Evolutionary conservation across 2,329 filamentous ascomycete species (phyloP).

Genomic region (Purpureocillium lavendulum): DNA sequence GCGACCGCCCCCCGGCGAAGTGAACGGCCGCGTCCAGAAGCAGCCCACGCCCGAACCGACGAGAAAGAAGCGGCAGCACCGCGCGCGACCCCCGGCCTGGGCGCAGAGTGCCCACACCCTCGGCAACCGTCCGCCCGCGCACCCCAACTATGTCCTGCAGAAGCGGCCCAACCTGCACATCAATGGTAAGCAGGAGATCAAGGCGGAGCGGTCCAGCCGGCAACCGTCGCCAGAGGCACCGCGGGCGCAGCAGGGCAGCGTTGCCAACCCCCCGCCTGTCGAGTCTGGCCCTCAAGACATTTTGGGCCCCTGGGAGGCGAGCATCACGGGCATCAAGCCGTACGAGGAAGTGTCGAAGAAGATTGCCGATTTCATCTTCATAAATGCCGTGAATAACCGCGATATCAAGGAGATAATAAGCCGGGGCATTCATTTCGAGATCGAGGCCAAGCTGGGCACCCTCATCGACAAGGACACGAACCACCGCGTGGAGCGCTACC

Average conservation of each 20-base stretch:
- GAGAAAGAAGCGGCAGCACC: constrained; percentile 30
- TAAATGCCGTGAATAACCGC: constrained; percentile 59
- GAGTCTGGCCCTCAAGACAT: constrained; percentile 23
- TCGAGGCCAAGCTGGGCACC: constrained; percentile 87
- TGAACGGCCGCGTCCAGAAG: constrained; percentile 30
- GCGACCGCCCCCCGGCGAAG: constrained; percentile 40
- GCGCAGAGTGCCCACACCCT: constrained; percentile 31
- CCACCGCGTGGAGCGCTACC: constrained; percentile 57
- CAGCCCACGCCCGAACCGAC: constrained; percentile 23
- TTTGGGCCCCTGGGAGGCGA: constrained; percentile 54
- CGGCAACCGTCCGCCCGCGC: constrained; percentile 26
- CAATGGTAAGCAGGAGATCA: neutral
- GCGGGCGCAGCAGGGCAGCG: constrained; percentile 18
- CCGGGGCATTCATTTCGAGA: constrained; percentile 70
- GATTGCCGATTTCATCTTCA: constrained; percentile 75
- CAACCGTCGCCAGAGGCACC: constrained; percentile 39
- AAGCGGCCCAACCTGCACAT: constrained; percentile 19
- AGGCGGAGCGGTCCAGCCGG: constrained; percentile 28
- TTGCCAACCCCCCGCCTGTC: constrained; percentile 11
- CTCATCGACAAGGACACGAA: constrained; percentile 67
- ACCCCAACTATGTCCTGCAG: constrained; percentile 38
- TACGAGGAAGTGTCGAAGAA: constrained; percentile 66
- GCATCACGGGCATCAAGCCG: constrained; percentile 62
- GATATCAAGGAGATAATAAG: constrained; percentile 55
- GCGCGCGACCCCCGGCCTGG: constrained; percentile 36